Base-by-base conservation (phyloP, 805 yeast genomes). In the Metschnikowia koreensis region DNA sequence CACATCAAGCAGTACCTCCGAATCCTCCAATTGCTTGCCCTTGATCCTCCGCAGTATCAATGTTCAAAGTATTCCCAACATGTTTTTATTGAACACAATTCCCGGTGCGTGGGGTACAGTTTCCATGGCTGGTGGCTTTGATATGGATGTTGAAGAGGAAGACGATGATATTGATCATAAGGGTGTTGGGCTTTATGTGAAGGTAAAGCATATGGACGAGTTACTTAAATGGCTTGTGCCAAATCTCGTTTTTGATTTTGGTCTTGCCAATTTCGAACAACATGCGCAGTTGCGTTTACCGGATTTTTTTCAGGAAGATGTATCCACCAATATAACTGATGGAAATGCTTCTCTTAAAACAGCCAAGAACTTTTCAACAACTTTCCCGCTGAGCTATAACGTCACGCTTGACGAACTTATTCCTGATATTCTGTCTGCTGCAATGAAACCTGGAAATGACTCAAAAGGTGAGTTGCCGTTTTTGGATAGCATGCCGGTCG, bases 1-100 rank as follows among this genome's bases (percentile, higher is more conserved):
- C 39, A 2, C 47, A 6, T 38, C 50, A 28, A 43, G 41, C 29
- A 47, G 40, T 12, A 17, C 46, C n/a, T 57, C 69, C 1, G 77
- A 74, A 47, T 67, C 77, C 0, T 69, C 88, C 6, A 86, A 84
- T 56, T 84, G 84, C 67, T 65, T 87, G 34, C 92, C 91, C 1
- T 81, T 87, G 66, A 73, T 87, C 10, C 66, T 87, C 28, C 69
- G 92, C 52, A 81, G 84, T 40, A 79, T 86, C 52, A 84, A 89
- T 16, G 71, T 84, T 0, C 72, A 77, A 41, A 78, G 87, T 0
- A 81, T 87, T 10, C 93, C 96, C 0, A 70, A 74, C 13, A 59
- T 64, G 12, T 82, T 83, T 55, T 66, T 79, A 39, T 54, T 69
- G 11, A 68, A 72, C 16, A 74, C 68, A 69, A 9, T 54, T 28